Percentiles rank a stretch among this genome's conserved stretches.
Evolutionary conservation across 139 green algal species (phyloP).

Genomic region (Chlorella sp.): DNA sequence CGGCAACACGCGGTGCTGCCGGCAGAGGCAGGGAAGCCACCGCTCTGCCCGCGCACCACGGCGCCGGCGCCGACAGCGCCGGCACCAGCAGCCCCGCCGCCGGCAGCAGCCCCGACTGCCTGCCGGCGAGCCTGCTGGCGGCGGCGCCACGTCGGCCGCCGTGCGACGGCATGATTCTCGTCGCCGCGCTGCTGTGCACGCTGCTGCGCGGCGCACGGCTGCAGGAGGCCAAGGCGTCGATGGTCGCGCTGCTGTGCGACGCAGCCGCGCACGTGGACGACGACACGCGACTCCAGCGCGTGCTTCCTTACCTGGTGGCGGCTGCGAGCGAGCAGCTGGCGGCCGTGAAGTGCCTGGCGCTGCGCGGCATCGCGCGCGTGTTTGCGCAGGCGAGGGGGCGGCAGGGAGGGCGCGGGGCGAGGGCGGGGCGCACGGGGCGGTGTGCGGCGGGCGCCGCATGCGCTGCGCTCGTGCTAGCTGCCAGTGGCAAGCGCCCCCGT

Average conservation of each 20-base stretch:
- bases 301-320: conserved; percentile 86
- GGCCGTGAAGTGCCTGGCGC: conserved; percentile 52
- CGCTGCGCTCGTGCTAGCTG: neutral
- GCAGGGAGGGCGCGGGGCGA: neutral
- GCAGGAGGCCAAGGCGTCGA: conserved; percentile 59
- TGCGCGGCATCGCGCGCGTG: conserved; percentile 46
- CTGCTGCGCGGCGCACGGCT: conserved; percentile 71
- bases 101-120: neutral
- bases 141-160: neutral
- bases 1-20: neutral
- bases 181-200: conserved; percentile 84
- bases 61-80: neutral
- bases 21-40: neutral
- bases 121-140: neutral
- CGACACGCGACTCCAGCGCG: conserved; percentile 76
- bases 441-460: neutral
- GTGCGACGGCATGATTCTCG: conserved; percentile 65
- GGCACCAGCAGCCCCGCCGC: neutral
- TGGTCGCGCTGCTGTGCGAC: conserved; percentile 68
- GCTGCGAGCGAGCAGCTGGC: conserved; percentile 27
- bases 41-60: neutral
- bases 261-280: conserved; percentile 65
- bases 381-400: conserved; percentile 37
- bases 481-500: neutral
- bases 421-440: neutral